Percentiles rank a stretch among this genome's conserved stretches.
phyloP scores from a whole-genome alignment of 169 alveolate genomes.

The Eimeria maxima region DNA sequence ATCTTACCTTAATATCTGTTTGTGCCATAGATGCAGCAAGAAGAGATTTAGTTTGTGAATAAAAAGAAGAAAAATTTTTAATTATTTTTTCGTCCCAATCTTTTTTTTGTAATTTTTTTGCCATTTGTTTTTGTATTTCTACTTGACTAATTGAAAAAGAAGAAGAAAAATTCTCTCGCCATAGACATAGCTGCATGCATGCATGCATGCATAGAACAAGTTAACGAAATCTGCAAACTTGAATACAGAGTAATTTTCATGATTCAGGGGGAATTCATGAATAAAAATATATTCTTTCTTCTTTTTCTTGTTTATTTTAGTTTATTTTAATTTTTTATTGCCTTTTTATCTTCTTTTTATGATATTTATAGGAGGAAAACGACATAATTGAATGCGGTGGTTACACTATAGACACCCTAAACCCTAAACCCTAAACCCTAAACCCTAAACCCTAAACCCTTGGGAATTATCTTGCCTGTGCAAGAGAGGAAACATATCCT shows the following conservation, averaged over 20 bases:
- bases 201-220: neutral
- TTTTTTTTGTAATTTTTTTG: too few relatives aligned
- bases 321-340: too few relatives aligned
- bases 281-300: neutral
- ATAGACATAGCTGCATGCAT: neutral
- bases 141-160: neutral
- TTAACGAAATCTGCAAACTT: neutral
- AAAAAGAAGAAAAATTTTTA: too few relatives aligned
- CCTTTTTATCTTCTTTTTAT: too few relatives aligned
- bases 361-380: too few relatives aligned
- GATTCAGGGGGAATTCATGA: neutral
- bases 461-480: neutral
- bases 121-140: neutral
- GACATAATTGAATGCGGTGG: too few relatives aligned
- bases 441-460: conserved; percentile 52
- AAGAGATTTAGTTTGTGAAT: neutral
- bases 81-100: neutral
- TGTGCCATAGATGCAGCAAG: neutral
- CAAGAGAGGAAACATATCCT: neutral
- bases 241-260: neutral
- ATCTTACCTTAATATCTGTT: neutral
- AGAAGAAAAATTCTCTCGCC: neutral
- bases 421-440: neutral
- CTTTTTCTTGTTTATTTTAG: too few relatives aligned
- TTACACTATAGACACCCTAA: too few relatives aligned